These are phyloP conservation scores for Fomes fomentarius DNA, from an alignment of 1,284 basidiomycete species.

Conservation along the genomic window DNA sequence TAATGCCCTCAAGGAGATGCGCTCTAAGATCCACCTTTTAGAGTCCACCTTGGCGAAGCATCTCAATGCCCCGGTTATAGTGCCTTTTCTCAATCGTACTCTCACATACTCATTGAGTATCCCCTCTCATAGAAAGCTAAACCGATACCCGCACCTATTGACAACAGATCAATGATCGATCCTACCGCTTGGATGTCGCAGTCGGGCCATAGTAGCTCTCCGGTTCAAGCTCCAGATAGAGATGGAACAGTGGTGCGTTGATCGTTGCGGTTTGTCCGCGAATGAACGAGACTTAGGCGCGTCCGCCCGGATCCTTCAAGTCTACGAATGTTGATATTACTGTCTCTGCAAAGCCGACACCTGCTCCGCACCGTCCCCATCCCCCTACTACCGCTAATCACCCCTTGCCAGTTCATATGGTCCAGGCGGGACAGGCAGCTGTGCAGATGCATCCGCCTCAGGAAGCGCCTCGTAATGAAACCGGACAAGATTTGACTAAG, in stretches of 20 bases:
- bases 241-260: conserved; percentile 28
- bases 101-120: not conserved
- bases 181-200: conserved; percentile 34
- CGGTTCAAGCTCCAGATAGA: conserved; percentile 27
- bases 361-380: conserved; percentile 12
- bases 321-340: conserved; percentile 29
- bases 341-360: conserved; percentile 19
- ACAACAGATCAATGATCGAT: conserved; percentile 35
- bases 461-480: no score
- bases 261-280: not conserved
- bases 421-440: not conserved
- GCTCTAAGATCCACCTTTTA: conserved; percentile 34
- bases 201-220: conserved; percentile 34
- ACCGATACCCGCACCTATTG: conserved; percentile 11
- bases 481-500: conserved; percentile 17
- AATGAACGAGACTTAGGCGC: no score
- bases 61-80: conserved; percentile 25
- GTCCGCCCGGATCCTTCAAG: conserved; percentile 11
- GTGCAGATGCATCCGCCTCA: not conserved
- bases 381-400: conserved; percentile 6
- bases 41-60: conserved; percentile 35
- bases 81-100: not conserved
- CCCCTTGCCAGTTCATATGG: conserved; percentile 5
- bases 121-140: conserved; percentile 14
- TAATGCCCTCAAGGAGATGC: conserved; percentile 38